Conservation (phyloP, 192 early-diverging fungal genomes). For the Anaeromyces robustus region DNA sequence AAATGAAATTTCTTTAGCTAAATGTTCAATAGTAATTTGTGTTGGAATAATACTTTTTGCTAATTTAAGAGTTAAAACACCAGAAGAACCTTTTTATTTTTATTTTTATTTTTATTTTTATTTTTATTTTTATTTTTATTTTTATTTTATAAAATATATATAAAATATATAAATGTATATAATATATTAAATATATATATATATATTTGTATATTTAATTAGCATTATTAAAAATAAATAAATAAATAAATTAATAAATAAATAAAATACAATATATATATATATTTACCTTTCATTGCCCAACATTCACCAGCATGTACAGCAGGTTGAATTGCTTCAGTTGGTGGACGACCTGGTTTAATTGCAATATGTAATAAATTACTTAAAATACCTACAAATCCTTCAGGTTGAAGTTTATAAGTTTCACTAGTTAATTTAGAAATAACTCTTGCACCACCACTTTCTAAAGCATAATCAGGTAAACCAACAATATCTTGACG, state of each 20-base stretch:
- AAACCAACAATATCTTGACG: slow-evolving; percentile 18
- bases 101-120: no score
- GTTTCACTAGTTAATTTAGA: slow-evolving; percentile 40
- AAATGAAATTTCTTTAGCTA: slow-evolving; percentile 31
- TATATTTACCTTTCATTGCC: slow-evolving; percentile 52
- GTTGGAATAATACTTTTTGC: slow-evolving; percentile 33
- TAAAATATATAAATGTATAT: no score
- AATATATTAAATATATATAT: no score
- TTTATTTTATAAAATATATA: no score
- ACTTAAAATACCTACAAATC: slow-evolving; percentile 11
- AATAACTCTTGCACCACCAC: slow-evolving; percentile 47
- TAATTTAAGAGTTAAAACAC: slow-evolving; percentile 44
- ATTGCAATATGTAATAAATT: slow-evolving; percentile 10
- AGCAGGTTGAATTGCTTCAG: slow-evolving; percentile 15
- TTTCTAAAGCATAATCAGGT: slow-evolving; percentile 51
- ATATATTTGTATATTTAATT: no score
- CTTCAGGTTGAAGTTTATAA: slow-evolving; percentile 17
- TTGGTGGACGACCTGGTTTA: slow-evolving; percentile 13
- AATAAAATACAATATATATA: no score
- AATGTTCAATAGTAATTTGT: slow-evolving; percentile 53
- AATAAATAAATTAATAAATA: no score
- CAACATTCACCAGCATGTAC: slow-evolving; percentile 56
- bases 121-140: no score
- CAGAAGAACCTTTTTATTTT: slow-evolving; percentile 37
- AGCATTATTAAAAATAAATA: no score